Conservation (phyloP, 768 basidiomycete species). For the Holtermanniella nyarrowii region DNA sequence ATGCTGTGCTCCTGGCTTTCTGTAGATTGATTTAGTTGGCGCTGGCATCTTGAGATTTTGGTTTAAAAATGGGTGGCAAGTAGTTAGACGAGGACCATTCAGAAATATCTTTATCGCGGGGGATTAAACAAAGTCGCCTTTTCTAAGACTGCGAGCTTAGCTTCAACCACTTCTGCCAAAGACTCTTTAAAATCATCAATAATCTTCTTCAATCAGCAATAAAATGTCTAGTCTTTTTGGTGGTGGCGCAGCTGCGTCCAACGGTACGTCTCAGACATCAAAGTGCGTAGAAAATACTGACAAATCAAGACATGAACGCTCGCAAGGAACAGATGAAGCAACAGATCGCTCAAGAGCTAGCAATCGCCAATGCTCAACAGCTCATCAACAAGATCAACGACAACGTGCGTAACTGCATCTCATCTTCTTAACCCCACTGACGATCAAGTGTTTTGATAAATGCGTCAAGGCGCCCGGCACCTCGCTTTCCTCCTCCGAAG, state of each 20-base stretch:
- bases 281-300: background rate
- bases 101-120: background rate
- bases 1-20: constrained; percentile 78
- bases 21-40: constrained; percentile 58
- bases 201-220: background rate
- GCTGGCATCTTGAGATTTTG: constrained; percentile 19
- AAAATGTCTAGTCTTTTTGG: background rate
- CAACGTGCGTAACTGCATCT: constrained; percentile 23
- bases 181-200: too few species aligned
- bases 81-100: background rate
- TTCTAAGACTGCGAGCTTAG: background rate
- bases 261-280: background rate
- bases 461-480: constrained; percentile 33
- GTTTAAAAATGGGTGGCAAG: background rate
- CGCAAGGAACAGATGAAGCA: constrained; percentile 41
- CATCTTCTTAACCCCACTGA: background rate
- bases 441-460: constrained; percentile 37
- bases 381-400: constrained; percentile 42
- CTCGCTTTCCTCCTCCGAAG: constrained; percentile 33
- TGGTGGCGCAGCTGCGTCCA: background rate
- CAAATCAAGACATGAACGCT: constrained; percentile 27
- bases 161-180: background rate
- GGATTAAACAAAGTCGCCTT: background rate
- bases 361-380: constrained; percentile 39
- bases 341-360: constrained; percentile 37